Evolutionary conservation across 2,329 filamentous ascomycete genomes (phyloP), one percentile per base, ranked within the genome.

Genomic region (Elsinoe batatas): DNA sequence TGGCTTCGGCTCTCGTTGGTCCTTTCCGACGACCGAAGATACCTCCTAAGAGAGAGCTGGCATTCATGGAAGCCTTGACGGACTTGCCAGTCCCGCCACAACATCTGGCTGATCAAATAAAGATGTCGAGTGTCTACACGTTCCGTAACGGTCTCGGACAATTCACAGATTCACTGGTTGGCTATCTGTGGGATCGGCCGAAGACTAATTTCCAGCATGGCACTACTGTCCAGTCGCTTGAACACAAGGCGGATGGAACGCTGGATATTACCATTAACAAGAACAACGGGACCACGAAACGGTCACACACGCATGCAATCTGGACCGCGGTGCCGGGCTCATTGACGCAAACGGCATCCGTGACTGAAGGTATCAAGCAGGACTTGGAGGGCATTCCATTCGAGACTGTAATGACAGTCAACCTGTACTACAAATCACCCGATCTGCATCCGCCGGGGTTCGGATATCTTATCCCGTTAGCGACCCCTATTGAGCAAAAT

Each of bases 401-500:
- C 4, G 67, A 91, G 30, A 91, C 84, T 32, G 90, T 96, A 62
- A 91, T 91, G 83, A 87, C 91, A 2, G 86, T 98, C 59, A 96
- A 95, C 71, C 76, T 98, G 47, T 96, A 85, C 78, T 98, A 85
- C 69, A 74, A 78, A 1, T 76, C 81, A 42, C 77, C 83, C 5
- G 66, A 80, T 57, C 72, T 95, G 35, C 76, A 88, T 49, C 80
- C 82, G 55, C 71, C 76, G 30, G 93, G 91, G 15, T 94, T 97
- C 67, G 93, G 93, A 61, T 97, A 97, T 69, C 80, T 98, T 4
- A 87, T 98, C 58, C 91, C 93, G 1, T 82, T 83, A 58, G 83
- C 83, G 13, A 77, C 88, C 1, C 79, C 84, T 2, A 76, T 78
- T 47, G 80, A 82, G 36, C 77, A 88, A 61, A 95, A 95, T 67